These are phyloP conservation scores for Euphorbia neoarborescens DNA, from an alignment of 441 rosid species.

Conservation along the genomic window DNA sequence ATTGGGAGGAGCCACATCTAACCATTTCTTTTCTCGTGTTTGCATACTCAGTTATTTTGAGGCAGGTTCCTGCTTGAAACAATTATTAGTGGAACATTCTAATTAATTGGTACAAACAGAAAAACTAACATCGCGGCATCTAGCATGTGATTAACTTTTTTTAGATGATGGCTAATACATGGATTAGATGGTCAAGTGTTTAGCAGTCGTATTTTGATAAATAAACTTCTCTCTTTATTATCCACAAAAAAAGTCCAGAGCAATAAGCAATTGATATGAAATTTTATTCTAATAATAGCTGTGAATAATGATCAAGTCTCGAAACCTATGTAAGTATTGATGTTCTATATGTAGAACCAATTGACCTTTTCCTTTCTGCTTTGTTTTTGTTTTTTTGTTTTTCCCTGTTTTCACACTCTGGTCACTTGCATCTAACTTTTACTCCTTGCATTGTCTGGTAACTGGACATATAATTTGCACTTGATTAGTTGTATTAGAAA, in stretches of 20 bases:
- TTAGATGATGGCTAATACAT: no score
- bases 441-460: no score
- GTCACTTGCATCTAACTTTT: neutral
- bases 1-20: slow-evolving; percentile 86
- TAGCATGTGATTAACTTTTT: neutral
- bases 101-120: neutral
- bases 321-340: no score
- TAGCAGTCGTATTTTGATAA: no score
- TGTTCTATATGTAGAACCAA: no score
- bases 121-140: neutral
- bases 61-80: slow-evolving; percentile 32
- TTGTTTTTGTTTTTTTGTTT: neutral
- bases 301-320: neutral
- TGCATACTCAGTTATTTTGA: slow-evolving; percentile 56
- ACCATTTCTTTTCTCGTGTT: slow-evolving; percentile 69
- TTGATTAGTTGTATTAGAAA: no score
- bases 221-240: no score
- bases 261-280: neutral
- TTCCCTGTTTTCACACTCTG: neutral
- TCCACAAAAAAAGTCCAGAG: neutral
- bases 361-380: neutral
- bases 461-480: no score
- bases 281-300: neutral
- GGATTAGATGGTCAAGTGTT: no score
- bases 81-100: neutral